Evolutionary conservation across 345 rosid genomes (phyloP), one percentile per base, ranked within the genome.

Genomic region (Ceriops tagal): DNA sequence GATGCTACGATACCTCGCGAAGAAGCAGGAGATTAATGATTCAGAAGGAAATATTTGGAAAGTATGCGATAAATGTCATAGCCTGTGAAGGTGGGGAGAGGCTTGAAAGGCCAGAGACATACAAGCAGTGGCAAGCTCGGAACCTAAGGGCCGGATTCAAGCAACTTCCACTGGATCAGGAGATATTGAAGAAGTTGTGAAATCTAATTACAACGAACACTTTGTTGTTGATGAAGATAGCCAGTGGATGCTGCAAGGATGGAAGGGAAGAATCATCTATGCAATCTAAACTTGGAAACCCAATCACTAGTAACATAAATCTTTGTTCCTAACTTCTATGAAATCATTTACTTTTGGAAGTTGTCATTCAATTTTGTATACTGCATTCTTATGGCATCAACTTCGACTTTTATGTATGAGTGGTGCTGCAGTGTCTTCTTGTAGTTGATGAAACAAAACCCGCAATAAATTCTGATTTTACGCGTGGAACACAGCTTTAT

Each of bases 81-180:
- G 86, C 88, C 18, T 80, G 79, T 47, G 88, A 84, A 63, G 86
- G 86, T 9, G 66, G 75, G 6, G 86, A 82, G 77, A 80, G 88
- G 71, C 74, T 80, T 21, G 88, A 85, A 66, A 80, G 83, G 76
- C 88, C 86, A 0, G 88, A 85, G 69, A 82, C 86, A 15, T 85
- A 82, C 82, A 82, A 82, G 80, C 86, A 80, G 52, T 82, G 86
- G 75, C 86, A 76, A 66, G 73, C 64, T 53, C 73, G 84, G 60
- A 76, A 43, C 43, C 61, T 6, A 55, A 78, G 88, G 63, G 83
- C 84, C 10, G 86, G 88, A 21, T 77, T 82, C 39, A 74, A 26
- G 57, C 86, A 62, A 53, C 78, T 82, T 26, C 83, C 77, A 0
- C 61, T 85, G 66, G 64, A 80, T 68, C 71, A 70, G 34, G 88